Percentiles rank a stretch among this genome's conserved stretches.
Conservation (phyloP, 768 basidiomycete genomes). For the Leccinum subgranulosum region DNA sequence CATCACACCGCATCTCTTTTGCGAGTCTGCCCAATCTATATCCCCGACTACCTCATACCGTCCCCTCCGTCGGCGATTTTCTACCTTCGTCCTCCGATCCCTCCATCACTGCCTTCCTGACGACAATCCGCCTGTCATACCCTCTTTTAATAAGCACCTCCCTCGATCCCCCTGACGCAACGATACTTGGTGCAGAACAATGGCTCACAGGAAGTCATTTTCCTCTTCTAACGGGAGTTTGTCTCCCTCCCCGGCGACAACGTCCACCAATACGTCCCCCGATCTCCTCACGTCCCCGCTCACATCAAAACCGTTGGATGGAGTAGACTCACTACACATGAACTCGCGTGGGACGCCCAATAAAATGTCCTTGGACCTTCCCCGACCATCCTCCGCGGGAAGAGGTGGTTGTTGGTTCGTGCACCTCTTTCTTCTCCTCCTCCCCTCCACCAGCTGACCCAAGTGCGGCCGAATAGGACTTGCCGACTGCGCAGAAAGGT, state of each 20-base stretch:
- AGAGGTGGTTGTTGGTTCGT: conserved; percentile 82
- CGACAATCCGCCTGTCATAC: conserved; percentile 16
- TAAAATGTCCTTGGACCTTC: conserved; percentile 46
- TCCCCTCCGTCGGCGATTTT: conserved; percentile 27
- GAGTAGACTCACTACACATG: conserved; percentile 22
- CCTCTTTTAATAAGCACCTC: conserved; percentile 27
- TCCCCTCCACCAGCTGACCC: conserved; percentile 6
- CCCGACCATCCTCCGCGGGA: conserved; percentile 51
- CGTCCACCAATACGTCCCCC: conserved; percentile 45
- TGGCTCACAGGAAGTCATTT: conserved; percentile 50
- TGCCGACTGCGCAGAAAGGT: conserved; percentile 83
- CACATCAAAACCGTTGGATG: conserved; percentile 36
- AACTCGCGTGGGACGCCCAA: conserved; percentile 42
- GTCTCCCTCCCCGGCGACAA: conserved; percentile 45
- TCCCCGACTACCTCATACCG: conserved; percentile 25
- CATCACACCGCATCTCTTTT: conserved; percentile 30
- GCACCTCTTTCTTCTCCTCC: neutral
- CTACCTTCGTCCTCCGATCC: conserved; percentile 25
- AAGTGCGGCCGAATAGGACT: conserved; percentile 49
- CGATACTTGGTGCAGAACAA: conserved; percentile 23
- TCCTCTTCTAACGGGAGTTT: conserved; percentile 51
- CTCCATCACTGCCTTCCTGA: conserved; percentile 22
- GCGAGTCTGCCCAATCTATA: conserved; percentile 27
- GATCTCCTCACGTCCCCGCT: conserved; percentile 37
- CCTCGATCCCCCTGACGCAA: conserved; percentile 21